Conservation (phyloP, 768 basidiomycete species). For the Tephrocybe sp. region DNA sequence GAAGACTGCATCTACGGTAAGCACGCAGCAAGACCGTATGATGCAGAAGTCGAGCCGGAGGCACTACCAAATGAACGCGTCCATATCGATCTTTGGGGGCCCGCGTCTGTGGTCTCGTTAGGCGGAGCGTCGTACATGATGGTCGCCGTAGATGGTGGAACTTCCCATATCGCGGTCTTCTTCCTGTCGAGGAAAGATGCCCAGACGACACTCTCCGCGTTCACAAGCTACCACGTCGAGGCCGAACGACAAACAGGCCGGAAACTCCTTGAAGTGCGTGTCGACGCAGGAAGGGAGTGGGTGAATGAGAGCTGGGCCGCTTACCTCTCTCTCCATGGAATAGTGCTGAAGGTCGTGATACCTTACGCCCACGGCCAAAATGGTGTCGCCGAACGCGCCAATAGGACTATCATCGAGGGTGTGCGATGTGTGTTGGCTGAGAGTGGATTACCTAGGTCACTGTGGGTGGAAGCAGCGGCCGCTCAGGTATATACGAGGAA, state of each 20-base stretch:
- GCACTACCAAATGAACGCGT: background rate
- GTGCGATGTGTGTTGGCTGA: background rate
- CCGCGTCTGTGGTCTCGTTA: conserved; percentile 10
- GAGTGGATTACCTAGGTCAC: background rate
- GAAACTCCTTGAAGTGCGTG: conserved; percentile 13
- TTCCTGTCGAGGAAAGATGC: conserved; percentile 25
- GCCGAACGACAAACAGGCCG: conserved; percentile 18
- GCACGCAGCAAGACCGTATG: conserved; percentile 21
- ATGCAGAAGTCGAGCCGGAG: conserved; percentile 18
- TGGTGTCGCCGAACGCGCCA: background rate
- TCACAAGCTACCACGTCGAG: conserved; percentile 11
- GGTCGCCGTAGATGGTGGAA: conserved; percentile 21
- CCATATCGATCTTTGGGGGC: conserved; percentile 26
- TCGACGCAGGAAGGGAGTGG: conserved; percentile 15
- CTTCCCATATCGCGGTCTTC: conserved; percentile 10
- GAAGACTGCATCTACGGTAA: conserved; percentile 28
- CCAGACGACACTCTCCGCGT: conserved; percentile 14
- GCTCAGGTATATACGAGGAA: background rate
- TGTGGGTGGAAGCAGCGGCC: background rate
- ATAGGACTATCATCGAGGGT: background rate
- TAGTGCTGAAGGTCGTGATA: background rate
- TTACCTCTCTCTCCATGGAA: background rate
- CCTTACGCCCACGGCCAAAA: background rate
- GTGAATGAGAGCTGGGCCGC: background rate
- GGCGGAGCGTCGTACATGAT: conserved; percentile 25